Evolutionary conservation across 1,139 yeast genomes (phyloP).

Genomic region (Saccharomyces hybrid): DNA sequence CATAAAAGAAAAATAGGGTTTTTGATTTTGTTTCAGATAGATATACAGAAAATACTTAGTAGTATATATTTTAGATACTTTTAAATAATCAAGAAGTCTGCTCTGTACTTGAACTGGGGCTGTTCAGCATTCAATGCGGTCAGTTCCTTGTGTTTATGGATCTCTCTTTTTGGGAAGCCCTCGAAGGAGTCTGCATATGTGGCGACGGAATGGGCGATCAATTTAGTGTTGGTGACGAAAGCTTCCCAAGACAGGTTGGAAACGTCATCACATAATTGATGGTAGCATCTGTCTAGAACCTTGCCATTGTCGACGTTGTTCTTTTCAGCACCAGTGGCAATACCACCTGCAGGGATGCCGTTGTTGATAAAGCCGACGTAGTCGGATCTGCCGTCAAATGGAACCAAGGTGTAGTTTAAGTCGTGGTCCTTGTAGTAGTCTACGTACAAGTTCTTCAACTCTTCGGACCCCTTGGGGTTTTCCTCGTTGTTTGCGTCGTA

Average conservation of each 20-base stretch:
- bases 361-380: constrained; percentile 85
- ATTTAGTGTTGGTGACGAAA: constrained; percentile 71
- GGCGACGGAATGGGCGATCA: constrained; percentile 90
- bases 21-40: neutral
- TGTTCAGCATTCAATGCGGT: neutral
- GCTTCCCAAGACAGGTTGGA: constrained; percentile 76
- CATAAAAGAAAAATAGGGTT: neutral
- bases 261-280: constrained; percentile 75
- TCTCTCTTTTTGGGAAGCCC: constrained; percentile 39
- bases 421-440: constrained; percentile 63
- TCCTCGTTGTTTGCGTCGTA: constrained; percentile 66
- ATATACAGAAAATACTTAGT: neutral
- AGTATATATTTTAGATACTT: neutral
- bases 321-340: constrained; percentile 92
- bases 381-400: constrained; percentile 93
- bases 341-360: constrained; percentile 92
- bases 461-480: constrained; percentile 83
- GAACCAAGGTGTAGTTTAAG: constrained; percentile 70
- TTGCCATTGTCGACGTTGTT: constrained; percentile 61
- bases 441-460: constrained; percentile 65
- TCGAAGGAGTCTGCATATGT: constrained; percentile 67
- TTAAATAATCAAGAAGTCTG: constrained; percentile 24
- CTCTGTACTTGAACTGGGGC: constrained; percentile 31
- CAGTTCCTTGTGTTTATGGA: constrained; percentile 6
- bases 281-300: constrained; percentile 82